Conservation (phyloP, 1,284 basidiomycete species). For the Ustilago shanxiensis region DNA sequence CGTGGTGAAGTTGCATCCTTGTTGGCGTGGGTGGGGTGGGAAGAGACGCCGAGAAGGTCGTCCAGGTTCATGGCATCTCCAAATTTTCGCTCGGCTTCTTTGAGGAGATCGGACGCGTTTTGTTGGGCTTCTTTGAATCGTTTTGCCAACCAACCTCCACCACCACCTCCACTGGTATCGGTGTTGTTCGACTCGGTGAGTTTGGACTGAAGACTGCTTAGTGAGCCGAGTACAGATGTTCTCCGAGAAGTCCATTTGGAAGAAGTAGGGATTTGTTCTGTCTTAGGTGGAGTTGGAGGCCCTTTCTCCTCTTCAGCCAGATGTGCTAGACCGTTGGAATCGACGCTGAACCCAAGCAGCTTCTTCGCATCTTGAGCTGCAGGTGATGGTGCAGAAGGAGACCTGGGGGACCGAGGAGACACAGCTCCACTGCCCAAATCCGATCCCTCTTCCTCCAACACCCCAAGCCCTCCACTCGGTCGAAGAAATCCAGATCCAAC, state of each 20-base stretch:
- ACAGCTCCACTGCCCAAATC: conserved; percentile 38
- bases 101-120: conserved; percentile 37
- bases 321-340: conserved; percentile 29
- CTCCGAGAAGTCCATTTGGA: conserved; percentile 14
- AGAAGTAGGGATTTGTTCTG: neutral
- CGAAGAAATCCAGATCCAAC: neutral
- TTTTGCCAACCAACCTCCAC: conserved; percentile 24
- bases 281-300: conserved; percentile 27
- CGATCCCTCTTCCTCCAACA: conserved; percentile 44
- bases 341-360: conserved; percentile 32
- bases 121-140: conserved; percentile 35
- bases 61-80: conserved; percentile 52
- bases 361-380: conserved; percentile 11
- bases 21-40: neutral
- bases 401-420: conserved; percentile 36
- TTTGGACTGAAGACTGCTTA: neutral
- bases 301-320: neutral
- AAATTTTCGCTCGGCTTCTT: conserved; percentile 40
- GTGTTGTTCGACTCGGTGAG: neutral
- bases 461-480: conserved; percentile 11
- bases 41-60: conserved; percentile 21
- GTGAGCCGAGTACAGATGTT: conserved; percentile 28
- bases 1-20: conserved; percentile 2
- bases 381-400: conserved; percentile 15
- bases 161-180: neutral